phyloP scores from a whole-genome alignment of 345 rosid species.

The Geranium brycei region DNA sequence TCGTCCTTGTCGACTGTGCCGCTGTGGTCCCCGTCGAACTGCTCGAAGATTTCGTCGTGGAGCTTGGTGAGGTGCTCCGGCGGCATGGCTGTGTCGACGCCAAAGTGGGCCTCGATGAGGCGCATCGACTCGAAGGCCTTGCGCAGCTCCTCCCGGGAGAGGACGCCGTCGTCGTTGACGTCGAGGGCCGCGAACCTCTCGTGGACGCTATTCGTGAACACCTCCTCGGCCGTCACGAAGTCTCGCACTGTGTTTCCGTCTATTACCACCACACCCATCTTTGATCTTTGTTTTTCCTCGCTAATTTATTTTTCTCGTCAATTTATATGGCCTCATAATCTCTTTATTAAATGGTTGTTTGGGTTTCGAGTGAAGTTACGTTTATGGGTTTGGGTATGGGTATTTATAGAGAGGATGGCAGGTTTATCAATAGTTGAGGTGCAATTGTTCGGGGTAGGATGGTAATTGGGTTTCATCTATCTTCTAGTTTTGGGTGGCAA shows the following conservation, averaged over 20 bases:
- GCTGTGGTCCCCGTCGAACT: slow-evolving; percentile 17
- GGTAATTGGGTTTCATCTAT: too few species aligned
- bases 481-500: too few species aligned
- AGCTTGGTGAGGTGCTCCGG: slow-evolving; percentile 14
- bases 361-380: too few species aligned
- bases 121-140: slow-evolving; percentile 19
- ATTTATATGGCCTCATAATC: too few species aligned
- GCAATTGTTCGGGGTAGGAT: too few species aligned
- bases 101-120: slow-evolving; percentile 19
- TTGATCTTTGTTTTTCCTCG: too few species aligned
- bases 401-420: too few species aligned
- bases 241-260: slow-evolving; percentile 15
- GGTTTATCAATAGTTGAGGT: too few species aligned
- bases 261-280: slow-evolving; percentile 17
- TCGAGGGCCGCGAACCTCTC: slow-evolving; percentile 14
- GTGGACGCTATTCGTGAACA: slow-evolving; percentile 14
- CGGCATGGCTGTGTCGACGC: slow-evolving; percentile 15
- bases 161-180: slow-evolving; percentile 13
- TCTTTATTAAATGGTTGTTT: too few species aligned
- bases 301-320: too few species aligned
- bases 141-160: slow-evolving; percentile 17
- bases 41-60: slow-evolving; percentile 17
- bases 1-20: slow-evolving; percentile 15
- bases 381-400: too few species aligned
- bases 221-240: slow-evolving; percentile 13